Evolutionary conservation across 2,329 filamentous ascomycete genomes (phyloP).

Genomic region (Nothophaeocryptopus gaeumannii): DNA sequence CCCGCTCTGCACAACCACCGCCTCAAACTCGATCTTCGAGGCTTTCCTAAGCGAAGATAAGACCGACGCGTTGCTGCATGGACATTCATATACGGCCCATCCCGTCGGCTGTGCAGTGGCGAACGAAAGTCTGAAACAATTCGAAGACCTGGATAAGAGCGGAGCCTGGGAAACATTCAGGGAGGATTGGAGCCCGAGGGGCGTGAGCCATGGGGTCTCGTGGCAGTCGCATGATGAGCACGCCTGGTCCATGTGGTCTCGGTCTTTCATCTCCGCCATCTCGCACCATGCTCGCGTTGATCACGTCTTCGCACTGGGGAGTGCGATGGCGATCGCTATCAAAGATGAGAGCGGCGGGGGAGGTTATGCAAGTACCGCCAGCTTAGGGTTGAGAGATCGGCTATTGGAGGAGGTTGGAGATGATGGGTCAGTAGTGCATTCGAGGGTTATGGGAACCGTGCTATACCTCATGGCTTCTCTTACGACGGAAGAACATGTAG

Average conservation of each 20-base stretch:
- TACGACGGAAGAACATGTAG: slow-evolving; percentile 45
- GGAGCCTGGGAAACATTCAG: slow-evolving; percentile 59
- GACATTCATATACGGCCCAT: slow-evolving; percentile 84
- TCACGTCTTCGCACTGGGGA: slow-evolving; percentile 70
- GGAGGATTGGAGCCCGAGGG: slow-evolving; percentile 45
- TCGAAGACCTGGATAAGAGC: slow-evolving; percentile 57
- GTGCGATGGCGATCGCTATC: slow-evolving; percentile 66
- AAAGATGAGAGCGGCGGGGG: slow-evolving; percentile 46
- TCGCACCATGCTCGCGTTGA: slow-evolving; percentile 58
- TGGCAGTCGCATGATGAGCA: not conserved
- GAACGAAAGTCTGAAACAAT: slow-evolving; percentile 59
- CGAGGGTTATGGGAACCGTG: slow-evolving; percentile 59
- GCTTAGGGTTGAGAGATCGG: slow-evolving; percentile 51
- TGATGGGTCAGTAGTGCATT: slow-evolving; percentile 51
- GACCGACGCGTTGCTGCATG: slow-evolving; percentile 74
- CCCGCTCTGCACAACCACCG: slow-evolving; percentile 72
- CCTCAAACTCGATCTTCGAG: slow-evolving; percentile 69
- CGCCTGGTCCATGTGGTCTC: slow-evolving; percentile 71
- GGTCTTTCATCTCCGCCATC: slow-evolving; percentile 56
- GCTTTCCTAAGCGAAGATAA: slow-evolving; percentile 71
- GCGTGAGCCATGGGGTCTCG: slow-evolving; percentile 5
- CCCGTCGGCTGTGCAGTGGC: slow-evolving; percentile 77
- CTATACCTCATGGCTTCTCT: slow-evolving; percentile 61
- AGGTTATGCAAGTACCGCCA: slow-evolving; percentile 58
- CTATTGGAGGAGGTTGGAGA: slow-evolving; percentile 40